Evolutionary conservation across 305 asterid genomes (phyloP).

Genomic region (Solanum hybrid): DNA sequence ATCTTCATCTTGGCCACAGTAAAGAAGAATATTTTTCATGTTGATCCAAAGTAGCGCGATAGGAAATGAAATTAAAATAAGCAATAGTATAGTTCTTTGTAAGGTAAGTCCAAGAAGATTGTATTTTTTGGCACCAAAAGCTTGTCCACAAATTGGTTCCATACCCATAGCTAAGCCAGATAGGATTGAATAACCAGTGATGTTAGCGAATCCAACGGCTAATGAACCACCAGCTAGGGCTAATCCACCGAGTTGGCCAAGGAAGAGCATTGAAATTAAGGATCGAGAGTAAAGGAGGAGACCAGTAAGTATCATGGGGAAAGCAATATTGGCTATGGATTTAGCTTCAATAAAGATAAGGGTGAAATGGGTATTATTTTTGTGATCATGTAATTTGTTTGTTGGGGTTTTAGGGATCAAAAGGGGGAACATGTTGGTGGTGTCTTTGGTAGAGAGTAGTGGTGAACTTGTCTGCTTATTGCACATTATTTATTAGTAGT

Average conservation of each 20-base stretch:
- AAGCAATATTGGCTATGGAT: slow-evolving; percentile 29
- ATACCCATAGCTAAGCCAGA: slow-evolving; percentile 45
- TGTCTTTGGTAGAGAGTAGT: neutral
- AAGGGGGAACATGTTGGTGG: slow-evolving; percentile 10
- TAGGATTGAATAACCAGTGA: slow-evolving; percentile 37
- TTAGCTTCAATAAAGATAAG: slow-evolving; percentile 16
- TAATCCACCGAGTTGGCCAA: slow-evolving; percentile 30
- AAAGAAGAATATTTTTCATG: slow-evolving; percentile 23
- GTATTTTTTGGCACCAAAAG: slow-evolving; percentile 34
- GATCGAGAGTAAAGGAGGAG: slow-evolving; percentile 41
- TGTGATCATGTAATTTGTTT: neutral
- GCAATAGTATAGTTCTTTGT: slow-evolving; percentile 25
- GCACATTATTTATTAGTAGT: slow-evolving; percentile 9
- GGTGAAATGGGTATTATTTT: slow-evolving; percentile 6
- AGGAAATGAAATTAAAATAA: slow-evolving; percentile 27
- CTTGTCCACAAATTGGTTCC: slow-evolving; percentile 44
- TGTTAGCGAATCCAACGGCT: slow-evolving; percentile 36
- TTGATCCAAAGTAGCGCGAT: slow-evolving; percentile 31
- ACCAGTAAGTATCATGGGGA: slow-evolving; percentile 40
- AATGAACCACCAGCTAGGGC: slow-evolving; percentile 39
- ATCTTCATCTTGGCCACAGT: slow-evolving; percentile 33
- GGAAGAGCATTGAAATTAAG: slow-evolving; percentile 46
- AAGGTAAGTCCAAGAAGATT: slow-evolving; percentile 26
- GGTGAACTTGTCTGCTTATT: slow-evolving; percentile 5
- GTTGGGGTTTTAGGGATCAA: slow-evolving; percentile 21